Evolutionary conservation across 2,329 filamentous ascomycete species (phyloP), one percentile per base, ranked within the genome.

Genomic region (Exophiala oligosperma): DNA sequence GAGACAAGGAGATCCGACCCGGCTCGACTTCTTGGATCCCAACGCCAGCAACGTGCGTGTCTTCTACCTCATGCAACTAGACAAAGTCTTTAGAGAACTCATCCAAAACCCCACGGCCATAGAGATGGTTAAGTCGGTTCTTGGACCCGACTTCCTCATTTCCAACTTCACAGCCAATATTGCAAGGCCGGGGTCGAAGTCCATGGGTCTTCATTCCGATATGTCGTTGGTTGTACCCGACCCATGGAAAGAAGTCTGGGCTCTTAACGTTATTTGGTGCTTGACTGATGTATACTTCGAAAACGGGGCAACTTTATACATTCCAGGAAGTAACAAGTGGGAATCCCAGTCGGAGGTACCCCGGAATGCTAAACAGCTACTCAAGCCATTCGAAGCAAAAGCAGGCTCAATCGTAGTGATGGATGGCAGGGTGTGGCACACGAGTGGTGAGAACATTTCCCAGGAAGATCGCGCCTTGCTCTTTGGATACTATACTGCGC

Each of bases 111-210:
- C 70, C 3, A 67, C 63, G 1, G 67, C 63, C 21, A 50, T 71
- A 4, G 60, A 66, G 29, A 66, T 70, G 65, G 68, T 70, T 24
- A 61, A 67, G 50, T 61, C 60, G 1, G 61, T 71, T 1, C 65
- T 73, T 0, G 69, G 68, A 4, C 63, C 68, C 8, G 59, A 64
- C 8, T 69, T 71, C 61, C 60, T 72, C 9, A 68, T 73, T 51
- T 68, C 63, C 23, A 73, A 73, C 60, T 73, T 74, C 60, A 72
- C 70, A 3, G 69, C 70, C 51, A 73, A 73, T 55, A 73, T 73
- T 44, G 70, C 70, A 12, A 66, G 70, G 0, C 71, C 72, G 0
- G 72, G 72, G 0, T 65, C 67, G 11, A 50, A 63, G 56, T 66
- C 62, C 14, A 71, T 71, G 71, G 66, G 64, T 1, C 61, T 73